These are phyloP conservation scores for Intubia oerlemansii DNA, from an alignment of 2,329 filamentous ascomycete species.

Conservation along the genomic window DNA sequence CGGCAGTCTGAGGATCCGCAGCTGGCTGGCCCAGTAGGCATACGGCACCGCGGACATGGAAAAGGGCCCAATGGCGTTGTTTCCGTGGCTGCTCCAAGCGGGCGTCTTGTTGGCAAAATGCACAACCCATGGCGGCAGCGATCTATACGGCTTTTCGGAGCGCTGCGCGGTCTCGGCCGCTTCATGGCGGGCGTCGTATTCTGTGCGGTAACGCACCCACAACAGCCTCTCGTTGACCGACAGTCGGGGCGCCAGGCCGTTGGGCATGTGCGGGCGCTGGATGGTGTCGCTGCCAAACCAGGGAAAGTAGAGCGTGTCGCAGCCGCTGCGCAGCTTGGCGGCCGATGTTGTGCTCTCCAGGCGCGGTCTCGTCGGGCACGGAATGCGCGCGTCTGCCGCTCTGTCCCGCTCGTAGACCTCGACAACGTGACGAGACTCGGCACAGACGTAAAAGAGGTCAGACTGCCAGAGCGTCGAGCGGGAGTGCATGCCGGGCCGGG, in stretches of 20 bases:
- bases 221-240: no score
- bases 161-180: no score
- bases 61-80: neutral
- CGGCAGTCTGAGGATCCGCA: conserved; percentile 2
- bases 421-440: conserved; percentile 5
- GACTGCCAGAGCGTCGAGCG: conserved; percentile 7
- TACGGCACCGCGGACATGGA: conserved; percentile 1
- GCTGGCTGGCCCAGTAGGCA: conserved; percentile 4
- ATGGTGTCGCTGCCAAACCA: conserved; percentile 3
- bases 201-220: no score
- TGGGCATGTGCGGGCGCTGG: no score
- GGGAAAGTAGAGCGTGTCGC: conserved; percentile 6
- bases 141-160: no score
- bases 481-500: conserved; percentile 1
- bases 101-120: neutral
- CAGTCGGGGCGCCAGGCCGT: no score
- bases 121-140: neutral
- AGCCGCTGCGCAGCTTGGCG: neutral
- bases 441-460: conserved; percentile 6
- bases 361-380: neutral
- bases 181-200: no score
- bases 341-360: conserved; percentile 1
- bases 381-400: neutral
- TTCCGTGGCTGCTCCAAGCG: neutral
- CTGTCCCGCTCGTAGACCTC: neutral